These are phyloP conservation scores for Trametes maxima DNA, from an alignment of 768 basidiomycete species.

Conservation along the genomic window DNA sequence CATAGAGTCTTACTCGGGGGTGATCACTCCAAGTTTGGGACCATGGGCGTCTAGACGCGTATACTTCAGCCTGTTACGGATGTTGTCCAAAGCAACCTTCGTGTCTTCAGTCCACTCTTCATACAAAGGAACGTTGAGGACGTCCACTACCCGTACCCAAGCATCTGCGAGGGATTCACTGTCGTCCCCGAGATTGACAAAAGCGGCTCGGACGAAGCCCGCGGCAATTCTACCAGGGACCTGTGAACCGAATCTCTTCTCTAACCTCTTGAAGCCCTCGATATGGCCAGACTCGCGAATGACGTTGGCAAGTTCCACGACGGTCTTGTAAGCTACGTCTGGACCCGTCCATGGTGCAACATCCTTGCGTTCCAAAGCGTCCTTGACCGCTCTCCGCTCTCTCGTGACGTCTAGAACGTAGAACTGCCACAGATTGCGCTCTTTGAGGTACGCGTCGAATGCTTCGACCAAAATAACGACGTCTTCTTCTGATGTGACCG, in stretches of 20 bases:
- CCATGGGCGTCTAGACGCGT: conserved; percentile 81
- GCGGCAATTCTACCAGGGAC: conserved; percentile 70
- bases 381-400: conserved; percentile 61
- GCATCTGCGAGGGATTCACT: conserved; percentile 60
- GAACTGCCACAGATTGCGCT: conserved; percentile 87
- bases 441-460: conserved; percentile 61
- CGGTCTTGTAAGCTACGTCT: conserved; percentile 56
- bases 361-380: conserved; percentile 51
- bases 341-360: conserved; percentile 63
- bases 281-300: conserved; percentile 57
- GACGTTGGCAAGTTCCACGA: conserved; percentile 67
- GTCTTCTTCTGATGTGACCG: conserved; percentile 65
- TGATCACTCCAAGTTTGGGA: conserved; percentile 81
- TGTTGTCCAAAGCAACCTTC: conserved; percentile 69
- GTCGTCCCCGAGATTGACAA: conserved; percentile 48
- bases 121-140: conserved; percentile 88
- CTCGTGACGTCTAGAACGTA: conserved; percentile 80
- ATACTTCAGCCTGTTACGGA: conserved; percentile 79
- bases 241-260: conserved; percentile 66
- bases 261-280: conserved; percentile 58
- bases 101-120: conserved; percentile 84
- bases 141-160: conserved; percentile 81
- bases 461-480: conserved; percentile 65
- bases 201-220: conserved; percentile 72
- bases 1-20: conserved; percentile 56